Evolutionary conservation across 108 stramenopile genomes (phyloP).

Genomic region (Nitzschia putrida): DNA sequence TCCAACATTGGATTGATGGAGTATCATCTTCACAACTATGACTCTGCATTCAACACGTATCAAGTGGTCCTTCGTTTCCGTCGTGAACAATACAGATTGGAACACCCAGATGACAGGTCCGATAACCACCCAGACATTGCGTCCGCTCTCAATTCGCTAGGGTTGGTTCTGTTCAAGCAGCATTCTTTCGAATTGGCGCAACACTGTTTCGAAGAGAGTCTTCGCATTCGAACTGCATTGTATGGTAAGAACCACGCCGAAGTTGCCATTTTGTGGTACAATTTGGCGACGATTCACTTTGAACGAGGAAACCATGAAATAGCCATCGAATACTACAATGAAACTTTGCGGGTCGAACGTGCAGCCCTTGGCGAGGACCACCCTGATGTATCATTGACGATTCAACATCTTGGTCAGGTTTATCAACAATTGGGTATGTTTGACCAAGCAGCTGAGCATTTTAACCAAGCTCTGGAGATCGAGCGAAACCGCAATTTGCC

Average conservation of each 20-base stretch:
- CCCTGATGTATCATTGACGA: constrained; percentile 42
- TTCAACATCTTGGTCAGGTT: constrained; percentile 59
- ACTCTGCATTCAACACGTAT: constrained; percentile 46
- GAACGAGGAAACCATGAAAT: constrained; percentile 50
- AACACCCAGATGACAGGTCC: constrained; percentile 25
- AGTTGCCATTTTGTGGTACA: constrained; percentile 53
- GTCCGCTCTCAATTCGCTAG: constrained; percentile 54
- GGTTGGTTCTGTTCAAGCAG: constrained; percentile 53
- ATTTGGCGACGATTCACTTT: constrained; percentile 58
- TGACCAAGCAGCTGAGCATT: constrained; percentile 47
- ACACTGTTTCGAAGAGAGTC: constrained; percentile 54
- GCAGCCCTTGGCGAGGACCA: constrained; percentile 43
- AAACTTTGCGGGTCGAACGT: constrained; percentile 58
- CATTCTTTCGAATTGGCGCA: constrained; percentile 54
- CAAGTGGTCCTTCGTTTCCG: constrained; percentile 61
- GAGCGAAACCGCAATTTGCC: constrained; percentile 15
- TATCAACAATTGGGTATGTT: constrained; percentile 51
- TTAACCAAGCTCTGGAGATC: constrained; percentile 52
- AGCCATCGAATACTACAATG: constrained; percentile 49
- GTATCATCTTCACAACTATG: constrained; percentile 44
- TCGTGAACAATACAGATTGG: constrained; percentile 28
- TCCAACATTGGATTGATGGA: constrained; percentile 55
- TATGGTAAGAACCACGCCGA: constrained; percentile 50
- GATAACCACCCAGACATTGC: constrained; percentile 56
- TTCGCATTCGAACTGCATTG: constrained; percentile 47